Evolutionary conservation across 225 moss, liverwort and hornwort species (phyloP).

Genomic region (Bryum argenteum): DNA sequence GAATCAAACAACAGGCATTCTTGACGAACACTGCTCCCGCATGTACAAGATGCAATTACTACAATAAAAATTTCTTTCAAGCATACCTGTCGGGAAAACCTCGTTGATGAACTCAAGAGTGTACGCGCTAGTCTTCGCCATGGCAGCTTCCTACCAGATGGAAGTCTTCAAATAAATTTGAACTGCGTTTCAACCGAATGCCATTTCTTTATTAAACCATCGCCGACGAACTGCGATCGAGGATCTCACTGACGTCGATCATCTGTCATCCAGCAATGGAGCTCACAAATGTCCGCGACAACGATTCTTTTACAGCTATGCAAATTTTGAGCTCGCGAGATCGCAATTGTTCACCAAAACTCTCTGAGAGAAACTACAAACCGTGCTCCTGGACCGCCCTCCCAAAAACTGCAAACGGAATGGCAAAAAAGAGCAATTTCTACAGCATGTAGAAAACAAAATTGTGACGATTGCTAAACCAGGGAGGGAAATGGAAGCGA

Average conservation of each 20-base stretch:
- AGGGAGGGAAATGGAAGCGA: not conserved
- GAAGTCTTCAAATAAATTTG: not conserved
- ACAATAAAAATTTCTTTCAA: not conserved
- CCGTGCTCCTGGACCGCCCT: not conserved
- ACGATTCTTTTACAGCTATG: not conserved
- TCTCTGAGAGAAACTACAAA: not conserved
- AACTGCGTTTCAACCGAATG: conserved; percentile 25
- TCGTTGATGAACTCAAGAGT: conserved; percentile 91
- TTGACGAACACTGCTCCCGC: too few species aligned
- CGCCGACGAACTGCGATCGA: conserved; percentile 30
- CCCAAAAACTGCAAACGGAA: not conserved
- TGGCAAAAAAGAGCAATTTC: not conserved
- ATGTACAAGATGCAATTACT: too few species aligned
- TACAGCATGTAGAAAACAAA: not conserved
- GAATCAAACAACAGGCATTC: too few species aligned
- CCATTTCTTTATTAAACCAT: conserved; percentile 23
- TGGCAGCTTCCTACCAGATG: conserved; percentile 32
- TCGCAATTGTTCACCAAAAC: not conserved
- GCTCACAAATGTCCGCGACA: not conserved
- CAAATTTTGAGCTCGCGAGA: not conserved
- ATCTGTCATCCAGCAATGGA: not conserved
- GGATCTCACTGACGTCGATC: not conserved
- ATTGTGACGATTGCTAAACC: not conserved
- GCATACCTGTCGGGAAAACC: conserved; percentile 80
- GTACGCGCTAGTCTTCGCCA: conserved; percentile 65